These are phyloP conservation scores for Ustilago trichophora DNA, from an alignment of 1,284 basidiomycete genomes.

Conservation along the genomic window DNA sequence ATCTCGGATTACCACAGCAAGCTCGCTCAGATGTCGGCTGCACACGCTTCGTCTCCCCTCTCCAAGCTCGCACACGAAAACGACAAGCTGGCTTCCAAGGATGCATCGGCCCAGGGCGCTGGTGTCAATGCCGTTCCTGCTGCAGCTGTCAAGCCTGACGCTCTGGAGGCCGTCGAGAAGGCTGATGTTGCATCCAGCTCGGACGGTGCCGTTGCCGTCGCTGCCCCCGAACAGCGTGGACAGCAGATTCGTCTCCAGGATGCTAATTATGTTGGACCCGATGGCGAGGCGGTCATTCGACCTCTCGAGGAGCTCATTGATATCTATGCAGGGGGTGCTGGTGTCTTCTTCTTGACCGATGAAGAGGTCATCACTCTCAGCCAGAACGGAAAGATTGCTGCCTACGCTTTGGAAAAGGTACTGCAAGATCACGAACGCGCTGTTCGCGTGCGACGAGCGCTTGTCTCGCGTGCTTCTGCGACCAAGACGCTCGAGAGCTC, in stretches of 20 bases:
- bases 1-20: constrained; percentile 68
- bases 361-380: constrained; percentile 90
- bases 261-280: constrained; percentile 36
- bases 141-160: constrained; percentile 30
- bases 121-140: constrained; percentile 41
- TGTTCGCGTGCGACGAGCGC: constrained; percentile 83
- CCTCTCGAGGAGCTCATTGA: constrained; percentile 81
- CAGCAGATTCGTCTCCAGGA: constrained; percentile 40
- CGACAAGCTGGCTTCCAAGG: constrained; percentile 22
- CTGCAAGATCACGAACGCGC: constrained; percentile 86
- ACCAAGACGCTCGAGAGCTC: constrained; percentile 87
- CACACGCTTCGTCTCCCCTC: constrained; percentile 21
- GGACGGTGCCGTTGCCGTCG: constrained; percentile 44
- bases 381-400: constrained; percentile 90
- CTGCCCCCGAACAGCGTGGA: constrained; percentile 23
- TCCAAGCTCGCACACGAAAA: constrained; percentile 34
- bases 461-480: constrained; percentile 87
- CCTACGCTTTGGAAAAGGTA: constrained; percentile 93
- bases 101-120: constrained; percentile 1
- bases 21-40: constrained; percentile 40
- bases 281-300: constrained; percentile 58
- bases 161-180: constrained; percentile 24
- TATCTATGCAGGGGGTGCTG: constrained; percentile 82
- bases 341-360: constrained; percentile 76
- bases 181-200: constrained; percentile 36